Percentiles rank a stretch among this genome's conserved stretches.
Evolutionary conservation across 2,329 filamentous ascomycete genomes (phyloP).

Genomic region (Monosporascus sp.): DNA sequence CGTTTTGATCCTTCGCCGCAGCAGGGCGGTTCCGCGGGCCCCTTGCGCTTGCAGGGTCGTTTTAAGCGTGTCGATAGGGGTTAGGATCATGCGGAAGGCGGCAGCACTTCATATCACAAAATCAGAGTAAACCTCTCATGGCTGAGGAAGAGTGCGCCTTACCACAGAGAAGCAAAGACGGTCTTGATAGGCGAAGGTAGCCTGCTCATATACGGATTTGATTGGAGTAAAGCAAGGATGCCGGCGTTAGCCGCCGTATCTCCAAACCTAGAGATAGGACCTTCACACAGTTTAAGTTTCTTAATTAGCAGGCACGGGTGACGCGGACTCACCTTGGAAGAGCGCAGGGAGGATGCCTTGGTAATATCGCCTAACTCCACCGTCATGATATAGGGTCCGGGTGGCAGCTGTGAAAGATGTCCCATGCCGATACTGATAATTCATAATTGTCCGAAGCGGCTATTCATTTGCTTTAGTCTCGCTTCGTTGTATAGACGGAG

Average conservation of each 20-base stretch:
- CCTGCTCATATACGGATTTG: conserved; percentile 38
- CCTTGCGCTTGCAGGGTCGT: conserved; percentile 45
- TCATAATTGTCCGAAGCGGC: conserved; percentile 46
- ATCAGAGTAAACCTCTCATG: not conserved
- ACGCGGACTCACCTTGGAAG: conserved; percentile 31
- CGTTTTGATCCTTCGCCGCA: conserved; percentile 38
- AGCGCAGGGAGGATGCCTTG: conserved; percentile 40
- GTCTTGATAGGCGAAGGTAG: conserved; percentile 40
- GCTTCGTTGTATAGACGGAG: not conserved
- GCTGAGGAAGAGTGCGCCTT: not conserved
- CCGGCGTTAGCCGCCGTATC: conserved; percentile 45
- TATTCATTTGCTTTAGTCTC: conserved; percentile 10
- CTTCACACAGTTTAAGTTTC: conserved; percentile 16
- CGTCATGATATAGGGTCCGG: conserved; percentile 35
- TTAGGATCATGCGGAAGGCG: conserved; percentile 41
- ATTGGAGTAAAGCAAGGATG: conserved; percentile 41
- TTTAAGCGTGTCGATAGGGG: conserved; percentile 45
- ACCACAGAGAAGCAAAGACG: conserved; percentile 42
- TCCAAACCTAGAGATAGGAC: conserved; percentile 40
- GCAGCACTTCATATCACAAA: conserved; percentile 30
- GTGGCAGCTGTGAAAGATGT: conserved; percentile 35
- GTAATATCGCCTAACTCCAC: conserved; percentile 39
- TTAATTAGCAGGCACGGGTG: not conserved
- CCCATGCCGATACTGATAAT: conserved; percentile 45
- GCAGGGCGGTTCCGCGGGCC: conserved; percentile 33